Evolutionary conservation across 2,329 filamentous ascomycete genomes (phyloP).

Genomic region (Simplicillium sp.): DNA sequence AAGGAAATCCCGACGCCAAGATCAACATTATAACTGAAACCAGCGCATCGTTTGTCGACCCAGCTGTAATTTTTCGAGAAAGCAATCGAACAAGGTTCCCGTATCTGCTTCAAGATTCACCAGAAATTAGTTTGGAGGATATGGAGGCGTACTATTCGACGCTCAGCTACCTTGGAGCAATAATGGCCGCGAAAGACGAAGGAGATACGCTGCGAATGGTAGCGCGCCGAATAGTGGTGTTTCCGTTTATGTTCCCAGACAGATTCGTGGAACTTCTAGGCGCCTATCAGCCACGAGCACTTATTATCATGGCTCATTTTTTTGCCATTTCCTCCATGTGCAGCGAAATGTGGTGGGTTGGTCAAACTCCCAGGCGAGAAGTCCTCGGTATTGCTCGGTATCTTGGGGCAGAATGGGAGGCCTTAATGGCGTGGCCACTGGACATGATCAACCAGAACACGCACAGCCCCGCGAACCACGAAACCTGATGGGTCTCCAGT

Average conservation of each 20-base stretch:
- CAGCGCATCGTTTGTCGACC: slow-evolving; percentile 7
- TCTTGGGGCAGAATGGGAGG: slow-evolving; percentile 5
- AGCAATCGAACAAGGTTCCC: slow-evolving; percentile 5
- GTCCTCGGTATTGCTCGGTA: slow-evolving; percentile 5
- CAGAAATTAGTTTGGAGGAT: slow-evolving; percentile 7
- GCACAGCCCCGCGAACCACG: neutral
- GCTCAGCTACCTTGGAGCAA: slow-evolving; percentile 10
- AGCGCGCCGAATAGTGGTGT: slow-evolving; percentile 10
- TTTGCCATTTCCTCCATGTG: slow-evolving; percentile 11
- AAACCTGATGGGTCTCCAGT: neutral
- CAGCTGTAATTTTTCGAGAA: slow-evolving; percentile 1
- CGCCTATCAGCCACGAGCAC: slow-evolving; percentile 9
- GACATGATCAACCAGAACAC: neutral
- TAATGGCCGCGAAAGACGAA: slow-evolving; percentile 6
- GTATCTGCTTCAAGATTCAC: slow-evolving; percentile 4
- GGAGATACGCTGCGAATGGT: slow-evolving; percentile 9
- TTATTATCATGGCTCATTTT: slow-evolving; percentile 14
- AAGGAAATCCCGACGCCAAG: slow-evolving; percentile 6
- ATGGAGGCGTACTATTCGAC: slow-evolving; percentile 9
- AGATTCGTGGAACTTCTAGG: slow-evolving; percentile 10
- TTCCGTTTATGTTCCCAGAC: slow-evolving; percentile 11
- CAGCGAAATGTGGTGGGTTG: slow-evolving; percentile 9
- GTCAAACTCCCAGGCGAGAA: slow-evolving; percentile 5
- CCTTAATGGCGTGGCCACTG: slow-evolving; percentile 8
- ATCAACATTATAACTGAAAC: slow-evolving; percentile 9